Base-by-base conservation (phyloP, 192 early-diverging fungal genomes). In the Coemansia sp. region DNA sequence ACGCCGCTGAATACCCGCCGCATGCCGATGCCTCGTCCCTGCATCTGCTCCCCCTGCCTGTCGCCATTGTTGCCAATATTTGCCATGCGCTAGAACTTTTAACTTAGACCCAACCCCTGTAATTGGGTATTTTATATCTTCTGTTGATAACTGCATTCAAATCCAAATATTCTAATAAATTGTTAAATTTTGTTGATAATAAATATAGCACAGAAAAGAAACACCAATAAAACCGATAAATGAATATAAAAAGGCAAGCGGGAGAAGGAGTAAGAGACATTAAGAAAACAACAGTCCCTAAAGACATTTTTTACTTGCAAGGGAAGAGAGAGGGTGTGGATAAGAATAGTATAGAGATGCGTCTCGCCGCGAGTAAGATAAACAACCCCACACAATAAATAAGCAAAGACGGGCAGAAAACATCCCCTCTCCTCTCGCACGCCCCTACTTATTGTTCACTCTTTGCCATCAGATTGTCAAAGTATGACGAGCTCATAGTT, bases 381-480 rank as follows among this genome's bases (percentile, higher is more conserved):
- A 35, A 35, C 4, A 35, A 35, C 4, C 31, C 31, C 31, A 27
- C 27, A 35, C 31, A 6, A 35, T 0, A 35, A 35, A 35, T 35
- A 35, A 35, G 31, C 31, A 35, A 35, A 35, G 31, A 9, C 31
- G 31, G 31, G 31, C 31, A 35, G 31, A 35, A 35, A 35, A 6
- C 6, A 35, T 7, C 31, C 31, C 31, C 31, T 35, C 31, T 35
- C 31, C 31, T 35, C 31, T 35, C 31, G 31, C 31, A 35, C 6
- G 31, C 31, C 31, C 31, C 31, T 6, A 14, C 43, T 71, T 43
- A 72, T 56, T 80, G 77, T 16, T 80, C 77, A 38, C 45, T 45
- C 68, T 80, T 80, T 51, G 72, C 64, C 56, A 80, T 10, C 52
- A 80, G 61, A 4, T 72, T 65, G 17, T 80, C 77, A 74, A 80